Base-by-base conservation (phyloP, 169 alveolate species). In the Plasmodium gallinaceum region DNA sequence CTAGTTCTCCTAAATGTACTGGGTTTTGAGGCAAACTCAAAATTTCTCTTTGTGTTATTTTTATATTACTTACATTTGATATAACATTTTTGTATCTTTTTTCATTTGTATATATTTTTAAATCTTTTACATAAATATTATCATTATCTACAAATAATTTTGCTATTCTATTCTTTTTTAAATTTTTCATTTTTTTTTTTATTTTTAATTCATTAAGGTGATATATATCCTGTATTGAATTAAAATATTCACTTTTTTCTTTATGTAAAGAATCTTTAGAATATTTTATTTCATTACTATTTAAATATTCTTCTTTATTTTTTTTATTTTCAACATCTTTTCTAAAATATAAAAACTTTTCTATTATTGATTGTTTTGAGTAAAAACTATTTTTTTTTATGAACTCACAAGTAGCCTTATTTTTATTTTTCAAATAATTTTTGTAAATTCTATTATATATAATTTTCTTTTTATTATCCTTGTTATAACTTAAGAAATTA, bases 1-100 rank as follows among this genome's bases (percentile, higher is more conserved):
- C 91, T 32, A 83, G 54, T 8, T 83, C 91, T 32, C 24, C 51
- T 43, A 83, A 52, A 71, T 45, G 26, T 18, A 83, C 22, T n/a
- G 91, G 85, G 20, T 52, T 26, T 2, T 66, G 24, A 9, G 91
- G 91, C 0, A 83, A 60, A 54, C 74, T 83, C 60, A 83, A 32
- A 45, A 83, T 83, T 7, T 58, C 74, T 57, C 91, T 83, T 37
- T 39, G 45, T 62, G 8, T 7, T 26, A 83, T 54, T 54, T 52
- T 20, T 24, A 32, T 18, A 71, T 71, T 68, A 0, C 20, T 68
- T 39, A 62, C 22, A 71, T 83, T 83, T 22, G 85, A 68, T 61
- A 83, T 2, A 4, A 83, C 72, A 68, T 68, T 60, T 32, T 68
- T 68, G 43, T 66, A 48, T 61, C 91, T 83, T 12, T 66, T 62